Evolutionary conservation across 129 eudicot species (phyloP).

Genomic region (Pittosporum tobira): DNA sequence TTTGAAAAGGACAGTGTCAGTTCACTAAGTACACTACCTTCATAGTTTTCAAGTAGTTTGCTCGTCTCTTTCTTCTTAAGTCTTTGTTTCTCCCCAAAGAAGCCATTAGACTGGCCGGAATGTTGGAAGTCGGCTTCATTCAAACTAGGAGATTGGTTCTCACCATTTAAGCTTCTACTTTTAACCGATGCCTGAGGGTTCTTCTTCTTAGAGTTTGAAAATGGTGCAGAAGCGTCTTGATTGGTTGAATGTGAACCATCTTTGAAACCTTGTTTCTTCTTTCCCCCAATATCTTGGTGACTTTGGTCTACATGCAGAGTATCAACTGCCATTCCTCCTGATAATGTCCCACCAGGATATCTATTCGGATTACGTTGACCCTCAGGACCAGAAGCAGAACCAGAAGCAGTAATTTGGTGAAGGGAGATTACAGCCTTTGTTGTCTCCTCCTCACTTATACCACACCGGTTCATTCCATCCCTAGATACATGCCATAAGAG

Average conservation of each 20-base stretch:
- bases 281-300: slow-evolving; percentile 38
- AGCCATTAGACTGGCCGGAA: slow-evolving; percentile 38
- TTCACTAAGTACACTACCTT: slow-evolving; percentile 37
- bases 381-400: slow-evolving; percentile 35
- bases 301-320: slow-evolving; percentile 30
- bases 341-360: slow-evolving; percentile 23
- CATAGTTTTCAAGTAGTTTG: slow-evolving; percentile 26
- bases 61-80: slow-evolving; percentile 40
- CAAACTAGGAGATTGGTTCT: slow-evolving; percentile 29
- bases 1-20: slow-evolving; percentile 6
- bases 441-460: slow-evolving; percentile 69
- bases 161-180: slow-evolving; percentile 35
- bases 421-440: slow-evolving; percentile 53
- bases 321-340: slow-evolving; percentile 33
- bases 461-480: slow-evolving; percentile 89
- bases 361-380: slow-evolving; percentile 24
- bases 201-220: slow-evolving; percentile 43
- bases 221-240: slow-evolving; percentile 32
- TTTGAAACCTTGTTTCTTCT: slow-evolving; percentile 43
- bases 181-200: slow-evolving; percentile 36
- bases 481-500: slow-evolving; percentile 25
- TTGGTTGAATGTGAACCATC: slow-evolving; percentile 29
- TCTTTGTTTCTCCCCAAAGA: slow-evolving; percentile 34
- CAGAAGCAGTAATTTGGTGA: slow-evolving; percentile 32
- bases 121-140: slow-evolving; percentile 43